Conservation (phyloP, 2,329 filamentous ascomycete genomes). For the Claviceps purpurea region DNA sequence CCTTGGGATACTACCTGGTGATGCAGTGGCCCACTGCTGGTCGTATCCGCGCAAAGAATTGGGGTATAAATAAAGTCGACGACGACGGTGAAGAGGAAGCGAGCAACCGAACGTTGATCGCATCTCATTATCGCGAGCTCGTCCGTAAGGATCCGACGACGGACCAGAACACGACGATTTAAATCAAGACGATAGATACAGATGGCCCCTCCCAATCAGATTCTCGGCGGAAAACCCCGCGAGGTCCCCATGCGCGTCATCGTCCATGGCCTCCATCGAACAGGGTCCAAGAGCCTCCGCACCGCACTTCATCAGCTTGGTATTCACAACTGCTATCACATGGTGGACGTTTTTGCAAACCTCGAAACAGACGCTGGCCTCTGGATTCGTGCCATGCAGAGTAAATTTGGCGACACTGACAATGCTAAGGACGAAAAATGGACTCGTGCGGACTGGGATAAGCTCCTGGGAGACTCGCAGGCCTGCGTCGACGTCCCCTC, state of each 20-base stretch:
- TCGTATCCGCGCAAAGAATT: too few relatives aligned
- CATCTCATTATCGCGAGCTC: too few relatives aligned
- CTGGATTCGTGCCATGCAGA: constrained; percentile 20
- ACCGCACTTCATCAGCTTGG: constrained; percentile 13
- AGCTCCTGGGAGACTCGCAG: constrained; percentile 31
- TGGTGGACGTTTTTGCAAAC: constrained; percentile 12
- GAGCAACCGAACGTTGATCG: too few relatives aligned
- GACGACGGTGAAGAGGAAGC: too few relatives aligned
- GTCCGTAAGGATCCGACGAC: too few relatives aligned
- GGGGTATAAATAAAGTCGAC: too few relatives aligned
- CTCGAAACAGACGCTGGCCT: constrained; percentile 11
- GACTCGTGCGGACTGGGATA: constrained; percentile 30
- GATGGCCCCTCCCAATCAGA: too few relatives aligned
- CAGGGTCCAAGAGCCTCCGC: constrained; percentile 23
- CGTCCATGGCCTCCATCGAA: constrained; percentile 25
- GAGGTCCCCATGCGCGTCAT: constrained; percentile 27
- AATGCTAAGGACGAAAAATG: constrained; percentile 12
- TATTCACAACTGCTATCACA: constrained; percentile 18
- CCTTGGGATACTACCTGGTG: too few relatives aligned
- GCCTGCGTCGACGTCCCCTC: constrained; percentile 43
- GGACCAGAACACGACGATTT: too few relatives aligned
- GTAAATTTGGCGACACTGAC: constrained; percentile 16
- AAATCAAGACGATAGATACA: too few relatives aligned
- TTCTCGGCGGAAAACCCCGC: constrained; percentile 11
- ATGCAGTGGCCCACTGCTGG: too few relatives aligned